Conservation (phyloP, 495 filamentous ascomycete genomes). For the Penicillium goetzii region DNA sequence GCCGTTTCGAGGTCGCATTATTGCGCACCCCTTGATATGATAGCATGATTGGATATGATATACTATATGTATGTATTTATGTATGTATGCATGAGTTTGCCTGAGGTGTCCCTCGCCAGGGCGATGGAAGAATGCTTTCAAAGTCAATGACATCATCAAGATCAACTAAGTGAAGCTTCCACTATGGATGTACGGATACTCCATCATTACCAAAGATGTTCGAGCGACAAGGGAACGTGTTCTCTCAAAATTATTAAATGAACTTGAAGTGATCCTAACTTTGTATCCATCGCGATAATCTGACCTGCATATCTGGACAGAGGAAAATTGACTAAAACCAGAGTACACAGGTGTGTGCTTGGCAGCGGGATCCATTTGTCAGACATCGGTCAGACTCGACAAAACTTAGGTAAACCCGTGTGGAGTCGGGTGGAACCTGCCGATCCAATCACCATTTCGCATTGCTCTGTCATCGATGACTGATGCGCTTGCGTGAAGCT, state of each 20-base stretch:
- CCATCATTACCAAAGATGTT: background rate
- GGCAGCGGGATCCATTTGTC: slow-evolving; percentile 36
- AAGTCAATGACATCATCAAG: slow-evolving; percentile 23
- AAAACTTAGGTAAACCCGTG: slow-evolving; percentile 16
- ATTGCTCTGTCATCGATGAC: slow-evolving; percentile 45
- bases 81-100: background rate
- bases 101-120: background rate
- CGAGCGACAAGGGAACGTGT: background rate
- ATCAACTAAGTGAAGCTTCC: background rate
- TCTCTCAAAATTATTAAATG: background rate
- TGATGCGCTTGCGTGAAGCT: slow-evolving; percentile 29
- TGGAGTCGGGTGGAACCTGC: slow-evolving; percentile 22
- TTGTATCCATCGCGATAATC: background rate
- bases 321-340: background rate
- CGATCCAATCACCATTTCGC: slow-evolving; percentile 20
- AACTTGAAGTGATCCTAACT: background rate
- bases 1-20: slow-evolving; percentile 8
- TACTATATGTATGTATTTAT: too few species aligned
- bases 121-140: background rate
- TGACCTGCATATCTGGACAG: slow-evolving; percentile 8
- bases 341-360: too few species aligned
- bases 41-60: background rate
- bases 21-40: background rate
- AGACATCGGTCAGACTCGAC: slow-evolving; percentile 43
- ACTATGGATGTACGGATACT: background rate